A percentile compares a stretch with the other conserved stretches of the same genome.
Conservation (phyloP, 179 eudicot genomes). For the Beta corolliflora region DNA sequence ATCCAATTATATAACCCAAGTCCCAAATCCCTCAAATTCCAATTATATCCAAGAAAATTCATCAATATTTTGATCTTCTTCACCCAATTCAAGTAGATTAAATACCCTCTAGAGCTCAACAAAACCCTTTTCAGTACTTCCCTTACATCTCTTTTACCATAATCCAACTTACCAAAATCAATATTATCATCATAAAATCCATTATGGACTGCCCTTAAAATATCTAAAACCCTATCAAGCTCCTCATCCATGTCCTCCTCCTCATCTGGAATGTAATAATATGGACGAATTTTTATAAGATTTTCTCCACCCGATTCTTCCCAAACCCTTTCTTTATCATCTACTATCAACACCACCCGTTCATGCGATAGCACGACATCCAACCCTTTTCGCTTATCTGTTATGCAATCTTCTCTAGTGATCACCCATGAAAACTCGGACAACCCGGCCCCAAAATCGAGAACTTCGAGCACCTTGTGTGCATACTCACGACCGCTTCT, state of each 20-base stretch:
- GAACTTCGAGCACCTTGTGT: background rate
- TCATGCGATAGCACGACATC: constrained; percentile 10
- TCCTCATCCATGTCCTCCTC: background rate
- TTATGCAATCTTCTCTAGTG: constrained; percentile 13
- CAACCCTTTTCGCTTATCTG: background rate
- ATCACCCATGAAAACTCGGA: constrained; percentile 6
- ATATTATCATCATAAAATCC: background rate
- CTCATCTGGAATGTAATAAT: background rate
- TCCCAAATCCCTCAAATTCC: no score
- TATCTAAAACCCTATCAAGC: background rate
- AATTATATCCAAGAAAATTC: background rate
- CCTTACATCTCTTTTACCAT: background rate
- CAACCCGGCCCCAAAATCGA: background rate
- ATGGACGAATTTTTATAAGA: background rate
- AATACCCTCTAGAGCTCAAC: background rate
- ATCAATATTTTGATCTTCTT: background rate
- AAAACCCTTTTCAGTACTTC: background rate
- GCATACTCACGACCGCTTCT: background rate
- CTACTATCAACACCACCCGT: constrained; percentile 12
- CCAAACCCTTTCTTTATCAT: constrained; percentile 11
- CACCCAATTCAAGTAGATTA: background rate
- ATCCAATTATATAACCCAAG: no score
- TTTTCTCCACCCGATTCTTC: background rate
- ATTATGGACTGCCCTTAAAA: background rate
- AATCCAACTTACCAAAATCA: background rate